phyloP scores from a whole-genome alignment of 192 early-diverging fungal genomes.

The Podila epigama region DNA sequence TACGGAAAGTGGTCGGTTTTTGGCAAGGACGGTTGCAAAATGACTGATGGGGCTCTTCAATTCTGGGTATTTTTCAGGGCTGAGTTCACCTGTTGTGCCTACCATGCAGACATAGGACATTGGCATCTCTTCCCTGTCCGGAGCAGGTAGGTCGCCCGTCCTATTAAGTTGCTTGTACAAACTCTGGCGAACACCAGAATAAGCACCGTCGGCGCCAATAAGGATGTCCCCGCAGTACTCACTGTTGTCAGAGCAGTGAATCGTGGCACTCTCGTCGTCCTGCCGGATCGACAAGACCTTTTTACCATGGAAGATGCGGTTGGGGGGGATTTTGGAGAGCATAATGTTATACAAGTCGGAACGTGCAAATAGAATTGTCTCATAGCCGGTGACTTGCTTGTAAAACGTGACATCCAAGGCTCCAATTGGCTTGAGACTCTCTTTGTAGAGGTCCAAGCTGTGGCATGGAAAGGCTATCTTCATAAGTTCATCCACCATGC shows the following conservation, averaged over 20 bases:
- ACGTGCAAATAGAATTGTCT: background rate
- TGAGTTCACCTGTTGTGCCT: background rate
- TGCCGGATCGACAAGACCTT: background rate
- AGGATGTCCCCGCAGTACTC: slow-evolving; percentile 5
- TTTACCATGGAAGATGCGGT: background rate
- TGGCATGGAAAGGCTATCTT: background rate
- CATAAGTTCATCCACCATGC: background rate
- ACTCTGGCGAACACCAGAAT: background rate
- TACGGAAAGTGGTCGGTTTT: slow-evolving; percentile 3
- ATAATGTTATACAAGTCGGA: background rate
- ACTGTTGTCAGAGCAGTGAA: slow-evolving; percentile 4
- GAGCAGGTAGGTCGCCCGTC: background rate
- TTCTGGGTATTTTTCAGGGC: background rate
- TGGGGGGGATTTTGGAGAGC: background rate
- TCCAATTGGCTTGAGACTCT: background rate
- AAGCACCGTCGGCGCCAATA: slow-evolving; percentile 9
- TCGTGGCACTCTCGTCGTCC: background rate
- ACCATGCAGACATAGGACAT: slow-evolving; percentile 3
- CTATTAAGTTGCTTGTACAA: background rate
- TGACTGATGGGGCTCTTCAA: background rate
- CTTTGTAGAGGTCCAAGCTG: background rate
- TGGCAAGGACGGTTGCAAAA: slow-evolving; percentile 1
- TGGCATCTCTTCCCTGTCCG: background rate
- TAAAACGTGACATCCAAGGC: background rate
- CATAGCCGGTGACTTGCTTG: background rate